Evolutionary conservation across 2,329 filamentous ascomycete species (phyloP).

Genomic region (Tolypocladium ovalisporum): DNA sequence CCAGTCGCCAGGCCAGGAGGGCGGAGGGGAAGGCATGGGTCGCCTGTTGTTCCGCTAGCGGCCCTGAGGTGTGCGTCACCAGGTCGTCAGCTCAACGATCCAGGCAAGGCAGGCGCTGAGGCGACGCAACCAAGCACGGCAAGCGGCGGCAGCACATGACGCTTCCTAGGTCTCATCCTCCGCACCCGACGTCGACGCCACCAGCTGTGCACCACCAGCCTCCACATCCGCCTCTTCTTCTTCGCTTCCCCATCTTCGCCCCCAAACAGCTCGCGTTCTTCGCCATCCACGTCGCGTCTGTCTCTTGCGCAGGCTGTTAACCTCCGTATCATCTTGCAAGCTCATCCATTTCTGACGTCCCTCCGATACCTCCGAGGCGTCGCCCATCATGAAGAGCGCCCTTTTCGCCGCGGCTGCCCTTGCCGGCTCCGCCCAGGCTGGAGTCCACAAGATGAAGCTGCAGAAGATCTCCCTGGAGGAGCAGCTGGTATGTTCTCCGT

Average conservation of each 20-base stretch:
- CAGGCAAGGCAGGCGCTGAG: not conserved
- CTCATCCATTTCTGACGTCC: not conserved
- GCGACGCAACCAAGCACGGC: not conserved
- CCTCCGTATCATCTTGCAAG: not conserved
- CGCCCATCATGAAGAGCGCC: conserved; percentile 71
- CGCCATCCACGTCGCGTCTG: not conserved
- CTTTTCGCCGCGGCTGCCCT: conserved; percentile 70
- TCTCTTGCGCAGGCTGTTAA: not conserved
- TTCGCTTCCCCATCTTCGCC: not conserved
- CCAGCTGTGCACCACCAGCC: not conserved
- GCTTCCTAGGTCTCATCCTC: not conserved
- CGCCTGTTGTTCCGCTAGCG: not conserved
- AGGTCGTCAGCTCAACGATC: not conserved
- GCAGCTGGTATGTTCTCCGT: conserved; percentile 62
- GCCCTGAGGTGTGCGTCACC: not conserved
- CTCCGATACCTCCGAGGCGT: conserved; percentile 6
- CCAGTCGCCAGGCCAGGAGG: not conserved
- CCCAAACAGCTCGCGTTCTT: not conserved
- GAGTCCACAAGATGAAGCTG: conserved; percentile 91
- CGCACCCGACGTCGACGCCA: not conserved
- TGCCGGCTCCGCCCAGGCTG: conserved; percentile 73
- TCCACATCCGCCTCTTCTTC: not conserved
- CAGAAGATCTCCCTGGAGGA: conserved; percentile 90
- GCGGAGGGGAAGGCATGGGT: not conserved
- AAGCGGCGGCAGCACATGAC: not conserved